Percentiles rank a stretch among this genome's conserved stretches.
These are phyloP conservation scores for Aspergillus conjunctus DNA, from an alignment of 495 filamentous ascomycete species.

Conservation along the genomic window DNA sequence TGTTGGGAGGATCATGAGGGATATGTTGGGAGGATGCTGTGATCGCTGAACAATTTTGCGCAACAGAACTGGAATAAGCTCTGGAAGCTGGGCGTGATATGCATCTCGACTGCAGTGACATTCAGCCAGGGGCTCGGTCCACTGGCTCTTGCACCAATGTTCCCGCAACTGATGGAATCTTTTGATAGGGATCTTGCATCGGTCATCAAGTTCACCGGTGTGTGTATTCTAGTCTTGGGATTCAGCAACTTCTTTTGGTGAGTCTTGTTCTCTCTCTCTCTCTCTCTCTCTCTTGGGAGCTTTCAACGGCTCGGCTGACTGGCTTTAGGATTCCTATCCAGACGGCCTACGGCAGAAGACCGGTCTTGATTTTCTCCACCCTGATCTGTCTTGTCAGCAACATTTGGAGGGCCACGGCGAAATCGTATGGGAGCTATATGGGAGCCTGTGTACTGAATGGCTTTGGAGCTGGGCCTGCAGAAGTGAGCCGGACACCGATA, in stretches of 20 bases:
- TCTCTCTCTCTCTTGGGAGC: too few relatives aligned
- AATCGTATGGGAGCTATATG: slow-evolving; percentile 61
- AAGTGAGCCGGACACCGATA: slow-evolving; percentile 26
- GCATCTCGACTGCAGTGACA: slow-evolving; percentile 50
- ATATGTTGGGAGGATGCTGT: too few relatives aligned
- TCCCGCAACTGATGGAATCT: slow-evolving; percentile 55
- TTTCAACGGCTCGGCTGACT: background rate
- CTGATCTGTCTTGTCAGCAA: slow-evolving; percentile 57
- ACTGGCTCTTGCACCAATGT: slow-evolving; percentile 60
- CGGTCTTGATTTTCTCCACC: slow-evolving; percentile 58
- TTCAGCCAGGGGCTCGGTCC: slow-evolving; percentile 63
- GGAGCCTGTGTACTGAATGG: slow-evolving; percentile 63
- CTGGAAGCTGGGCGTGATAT: slow-evolving; percentile 48
- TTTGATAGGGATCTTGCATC: slow-evolving; percentile 56
- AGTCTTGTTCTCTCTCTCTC: background rate
- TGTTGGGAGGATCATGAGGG: background rate
- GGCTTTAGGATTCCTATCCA: slow-evolving; percentile 57
- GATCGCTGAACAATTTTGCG: background rate
- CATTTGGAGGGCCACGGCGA: slow-evolving; percentile 62
- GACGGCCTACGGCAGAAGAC: slow-evolving; percentile 58
- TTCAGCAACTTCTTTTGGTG: slow-evolving; percentile 66
- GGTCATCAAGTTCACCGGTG: slow-evolving; percentile 56
- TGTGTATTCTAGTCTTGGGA: slow-evolving; percentile 62
- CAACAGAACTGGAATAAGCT: slow-evolving; percentile 45
- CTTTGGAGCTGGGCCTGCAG: slow-evolving; percentile 57